phyloP scores from a whole-genome alignment of 2,329 filamentous ascomycete genomes.

The Fusarium dimerum region DNA sequence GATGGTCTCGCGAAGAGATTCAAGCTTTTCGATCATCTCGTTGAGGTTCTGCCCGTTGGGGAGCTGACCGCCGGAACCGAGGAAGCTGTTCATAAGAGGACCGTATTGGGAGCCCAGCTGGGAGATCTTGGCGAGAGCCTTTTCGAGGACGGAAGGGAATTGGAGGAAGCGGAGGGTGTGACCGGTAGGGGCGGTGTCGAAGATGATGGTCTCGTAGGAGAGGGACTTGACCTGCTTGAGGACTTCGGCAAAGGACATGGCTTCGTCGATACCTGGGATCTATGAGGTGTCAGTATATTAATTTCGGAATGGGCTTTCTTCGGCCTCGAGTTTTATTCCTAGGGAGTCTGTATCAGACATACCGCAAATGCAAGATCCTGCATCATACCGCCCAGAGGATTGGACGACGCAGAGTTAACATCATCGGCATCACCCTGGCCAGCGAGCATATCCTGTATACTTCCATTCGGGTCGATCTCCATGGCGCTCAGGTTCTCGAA shows the following conservation, averaged over 20 bases:
- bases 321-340: too few species aligned
- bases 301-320: too few species aligned
- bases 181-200: constrained; percentile 96
- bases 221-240: constrained; percentile 99
- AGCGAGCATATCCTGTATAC: constrained; percentile 90
- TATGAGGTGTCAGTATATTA: constrained; percentile 37
- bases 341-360: constrained; percentile 35
- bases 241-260: constrained; percentile 99
- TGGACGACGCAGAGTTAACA: constrained; percentile 64
- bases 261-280: constrained; percentile 98
- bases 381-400: constrained; percentile 91
- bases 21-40: constrained; percentile 93
- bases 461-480: constrained; percentile 98
- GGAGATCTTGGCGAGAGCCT: constrained; percentile 95
- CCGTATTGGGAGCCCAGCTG: constrained; percentile 94
- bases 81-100: constrained; percentile 89
- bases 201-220: constrained; percentile 98
- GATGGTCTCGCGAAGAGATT: constrained; percentile 89
- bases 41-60: constrained; percentile 92
- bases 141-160: constrained; percentile 97
- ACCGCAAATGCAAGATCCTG: constrained; percentile 96
- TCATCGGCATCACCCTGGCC: constrained; percentile 70
- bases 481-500: constrained; percentile 95
- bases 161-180: constrained; percentile 98
- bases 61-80: constrained; percentile 72